A percentile compares a stretch with the other conserved stretches of the same genome.
These are phyloP conservation scores for Trifolium fragiferum DNA, from an alignment of 306 rosid species.

Conservation along the genomic window DNA sequence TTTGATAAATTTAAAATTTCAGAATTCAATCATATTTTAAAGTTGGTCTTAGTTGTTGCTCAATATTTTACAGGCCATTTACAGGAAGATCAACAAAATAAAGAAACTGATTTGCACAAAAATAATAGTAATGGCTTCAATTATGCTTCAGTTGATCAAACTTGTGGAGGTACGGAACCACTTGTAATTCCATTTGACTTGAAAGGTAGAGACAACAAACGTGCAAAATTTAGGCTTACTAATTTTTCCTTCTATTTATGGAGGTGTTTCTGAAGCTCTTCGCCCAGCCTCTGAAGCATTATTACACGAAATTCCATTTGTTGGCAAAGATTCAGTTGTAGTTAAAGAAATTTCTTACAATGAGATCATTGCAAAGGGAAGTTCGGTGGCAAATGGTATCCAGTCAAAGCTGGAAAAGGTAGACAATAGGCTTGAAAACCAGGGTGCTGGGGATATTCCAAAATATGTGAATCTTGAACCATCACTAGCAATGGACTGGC, in stretches of 20 bases:
- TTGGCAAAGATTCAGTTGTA: slow-evolving; percentile 44
- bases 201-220: slow-evolving; percentile 44
- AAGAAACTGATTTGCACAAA: slow-evolving; percentile 46
- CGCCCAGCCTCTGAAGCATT: slow-evolving; percentile 46
- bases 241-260: slow-evolving; percentile 47
- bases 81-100: slow-evolving; percentile 48
- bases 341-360: slow-evolving; percentile 48
- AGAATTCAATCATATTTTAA: slow-evolving; percentile 15
- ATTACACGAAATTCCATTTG: slow-evolving; percentile 45
- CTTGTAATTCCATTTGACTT: slow-evolving; percentile 50
- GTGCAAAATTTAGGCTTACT: slow-evolving; percentile 48
- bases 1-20: slow-evolving; percentile 12
- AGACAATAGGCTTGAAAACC: slow-evolving; percentile 53
- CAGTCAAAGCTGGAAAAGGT: slow-evolving; percentile 53
- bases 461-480: slow-evolving; percentile 84
- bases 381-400: slow-evolving; percentile 44
- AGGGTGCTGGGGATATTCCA: slow-evolving; percentile 57
- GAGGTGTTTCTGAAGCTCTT: slow-evolving; percentile 52
- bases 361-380: slow-evolving; percentile 50
- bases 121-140: slow-evolving; percentile 40
- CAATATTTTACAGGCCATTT: slow-evolving; percentile 54
- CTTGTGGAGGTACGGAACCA: slow-evolving; percentile 49
- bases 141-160: slow-evolving; percentile 53
- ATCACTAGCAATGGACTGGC: slow-evolving; percentile 99
- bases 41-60: slow-evolving; percentile 40